Percentiles rank a stretch among this genome's conserved stretches.
These are phyloP conservation scores for Botrytis sinoallii DNA, from an alignment of 2,329 filamentous ascomycete species.

Conservation along the genomic window DNA sequence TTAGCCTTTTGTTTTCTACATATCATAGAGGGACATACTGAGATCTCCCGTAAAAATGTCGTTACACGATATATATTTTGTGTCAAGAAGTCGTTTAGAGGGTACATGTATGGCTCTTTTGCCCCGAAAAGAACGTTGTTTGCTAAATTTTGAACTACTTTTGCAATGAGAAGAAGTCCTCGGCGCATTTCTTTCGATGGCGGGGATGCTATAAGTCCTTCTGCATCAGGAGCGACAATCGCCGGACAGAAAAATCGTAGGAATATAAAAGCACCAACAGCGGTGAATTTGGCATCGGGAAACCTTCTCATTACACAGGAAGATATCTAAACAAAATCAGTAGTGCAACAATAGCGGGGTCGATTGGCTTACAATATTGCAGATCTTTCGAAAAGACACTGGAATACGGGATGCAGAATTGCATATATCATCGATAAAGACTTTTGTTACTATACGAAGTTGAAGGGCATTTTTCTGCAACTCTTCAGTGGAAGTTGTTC, in stretches of 20 bases:
- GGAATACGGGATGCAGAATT: conserved; percentile 61
- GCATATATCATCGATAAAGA: conserved; percentile 69
- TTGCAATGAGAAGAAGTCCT: conserved; percentile 65
- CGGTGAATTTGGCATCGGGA: conserved; percentile 68
- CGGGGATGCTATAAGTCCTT: conserved; percentile 58
- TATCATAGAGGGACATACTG: conserved; percentile 44
- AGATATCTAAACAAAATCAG: conserved; percentile 49
- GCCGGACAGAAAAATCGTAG: conserved; percentile 70
- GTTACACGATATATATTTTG: conserved; percentile 67
- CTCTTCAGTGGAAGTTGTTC: conserved; percentile 58
- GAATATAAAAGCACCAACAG: conserved; percentile 69
- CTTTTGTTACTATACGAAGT: conserved; percentile 64
- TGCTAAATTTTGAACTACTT: conserved; percentile 68
- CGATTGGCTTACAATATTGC: conserved; percentile 55
- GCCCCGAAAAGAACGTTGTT: conserved; percentile 71
- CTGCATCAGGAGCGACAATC: conserved; percentile 66
- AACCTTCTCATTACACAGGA: conserved; percentile 61
- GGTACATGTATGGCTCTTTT: conserved; percentile 71
- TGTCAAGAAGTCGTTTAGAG: conserved; percentile 65
- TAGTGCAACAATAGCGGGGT: neutral
- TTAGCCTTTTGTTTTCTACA: conserved; percentile 19
- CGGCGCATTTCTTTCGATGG: conserved; percentile 68
- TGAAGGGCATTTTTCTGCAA: conserved; percentile 64
- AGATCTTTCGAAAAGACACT: conserved; percentile 62
- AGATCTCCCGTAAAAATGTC: conserved; percentile 64